These are phyloP conservation scores for Kwoniella heveanensis DNA, from an alignment of 768 basidiomycete species.

Conservation along the genomic window DNA sequence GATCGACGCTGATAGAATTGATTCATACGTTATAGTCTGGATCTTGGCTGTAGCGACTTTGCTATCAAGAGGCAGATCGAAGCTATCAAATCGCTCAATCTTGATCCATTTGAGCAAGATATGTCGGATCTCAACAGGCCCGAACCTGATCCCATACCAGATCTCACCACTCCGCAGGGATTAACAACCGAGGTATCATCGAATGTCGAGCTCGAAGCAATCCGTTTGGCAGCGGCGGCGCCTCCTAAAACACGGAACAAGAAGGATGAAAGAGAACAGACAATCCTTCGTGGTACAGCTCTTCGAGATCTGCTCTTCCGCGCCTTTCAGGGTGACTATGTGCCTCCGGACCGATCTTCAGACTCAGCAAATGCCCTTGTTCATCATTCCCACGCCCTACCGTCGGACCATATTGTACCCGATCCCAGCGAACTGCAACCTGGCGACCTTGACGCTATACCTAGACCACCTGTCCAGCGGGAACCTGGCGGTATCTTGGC, in stretches of 20 bases:
- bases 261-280: slow-evolving; percentile 22
- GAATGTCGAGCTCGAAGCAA: background rate
- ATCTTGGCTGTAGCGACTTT: slow-evolving; percentile 70
- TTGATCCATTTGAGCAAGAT: slow-evolving; percentile 60
- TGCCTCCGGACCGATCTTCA: slow-evolving; percentile 19
- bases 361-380: slow-evolving; percentile 6
- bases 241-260: background rate
- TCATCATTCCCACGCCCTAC: background rate
- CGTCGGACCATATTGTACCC: slow-evolving; percentile 14
- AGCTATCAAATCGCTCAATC: slow-evolving; percentile 65
- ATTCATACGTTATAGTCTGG: slow-evolving; percentile 58
- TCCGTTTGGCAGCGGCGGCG: background rate
- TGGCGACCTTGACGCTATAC: slow-evolving; percentile 50
- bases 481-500: slow-evolving; percentile 63
- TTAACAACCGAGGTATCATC: background rate
- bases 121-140: slow-evolving; percentile 20
- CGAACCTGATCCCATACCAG: background rate
- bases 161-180: background rate
- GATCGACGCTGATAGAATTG: too few relatives aligned
- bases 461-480: slow-evolving; percentile 55
- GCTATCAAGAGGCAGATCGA: slow-evolving; percentile 69
- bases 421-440: slow-evolving; percentile 42
- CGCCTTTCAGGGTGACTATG: slow-evolving; percentile 58
- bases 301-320: slow-evolving; percentile 72
- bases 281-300: slow-evolving; percentile 68